Conservation (phyloP, 2,329 filamentous ascomycete genomes). For the Alternaria triticina region DNA sequence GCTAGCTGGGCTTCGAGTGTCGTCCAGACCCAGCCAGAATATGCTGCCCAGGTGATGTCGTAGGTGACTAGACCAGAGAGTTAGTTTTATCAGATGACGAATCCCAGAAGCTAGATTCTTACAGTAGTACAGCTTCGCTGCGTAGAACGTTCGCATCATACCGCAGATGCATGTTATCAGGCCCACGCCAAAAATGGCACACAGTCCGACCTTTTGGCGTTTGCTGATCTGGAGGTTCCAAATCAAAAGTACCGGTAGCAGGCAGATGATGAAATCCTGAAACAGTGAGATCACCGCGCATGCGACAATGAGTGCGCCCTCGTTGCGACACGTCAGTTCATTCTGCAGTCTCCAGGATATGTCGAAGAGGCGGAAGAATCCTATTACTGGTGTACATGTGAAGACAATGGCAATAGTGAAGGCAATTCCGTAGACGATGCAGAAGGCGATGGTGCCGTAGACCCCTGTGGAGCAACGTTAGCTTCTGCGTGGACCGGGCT, state of each 20-base stretch:
- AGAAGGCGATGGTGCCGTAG: conserved; percentile 48
- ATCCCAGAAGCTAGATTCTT: not conserved
- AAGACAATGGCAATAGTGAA: conserved; percentile 47
- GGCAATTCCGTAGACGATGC: conserved; percentile 46
- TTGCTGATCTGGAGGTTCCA: conserved; percentile 52
- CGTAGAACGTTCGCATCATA: conserved; percentile 48
- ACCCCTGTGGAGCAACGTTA: conserved; percentile 20
- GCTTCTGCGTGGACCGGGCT: not conserved
- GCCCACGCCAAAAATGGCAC: conserved; percentile 54
- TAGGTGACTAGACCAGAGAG: conserved; percentile 30
- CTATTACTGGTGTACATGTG: conserved; percentile 48
- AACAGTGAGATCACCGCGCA: conserved; percentile 49
- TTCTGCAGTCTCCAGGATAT: conserved; percentile 38
- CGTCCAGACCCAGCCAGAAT: conserved; percentile 51
- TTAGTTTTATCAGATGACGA: not conserved
- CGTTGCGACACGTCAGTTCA: conserved; percentile 46
- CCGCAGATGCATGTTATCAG: conserved; percentile 49
- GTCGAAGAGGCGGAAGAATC: conserved; percentile 51
- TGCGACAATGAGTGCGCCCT: conserved; percentile 47
- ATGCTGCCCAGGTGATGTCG: conserved; percentile 51
- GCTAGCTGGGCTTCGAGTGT: conserved; percentile 51
- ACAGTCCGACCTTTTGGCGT: conserved; percentile 53
- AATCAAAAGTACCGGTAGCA: conserved; percentile 53
- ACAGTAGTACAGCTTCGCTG: conserved; percentile 40
- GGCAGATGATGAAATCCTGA: conserved; percentile 51